Base-by-base conservation (phyloP, 495 filamentous ascomycete genomes). In the Podospora pseudocomata region DNA sequence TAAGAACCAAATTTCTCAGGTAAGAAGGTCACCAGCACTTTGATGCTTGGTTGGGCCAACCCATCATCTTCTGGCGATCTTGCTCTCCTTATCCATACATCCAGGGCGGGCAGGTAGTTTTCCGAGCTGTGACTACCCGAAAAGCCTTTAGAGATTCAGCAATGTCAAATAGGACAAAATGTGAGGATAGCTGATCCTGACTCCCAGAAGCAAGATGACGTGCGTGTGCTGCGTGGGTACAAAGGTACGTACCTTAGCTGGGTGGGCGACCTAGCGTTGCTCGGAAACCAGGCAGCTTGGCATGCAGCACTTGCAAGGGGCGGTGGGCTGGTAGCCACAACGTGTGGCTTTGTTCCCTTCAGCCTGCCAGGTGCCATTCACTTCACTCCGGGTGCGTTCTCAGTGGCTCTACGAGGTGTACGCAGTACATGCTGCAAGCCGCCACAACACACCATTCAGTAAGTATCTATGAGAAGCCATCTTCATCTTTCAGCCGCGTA, bases 261-360 rank as follows among this genome's bases (percentile, higher is more conserved):
- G 19, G 58, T 9, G 23, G 23, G 23, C 1, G 23, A 23, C 23
- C 23, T 23, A 20, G 39, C 15, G 56, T 61, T 61, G 59, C 59
- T 30, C 27, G 59, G 59, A 28, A 61, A 61, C 59, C 59, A 61
- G 32, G 1, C 23, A 30, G n/a, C 59, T 61, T 61, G 59, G 59
- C 59, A 15, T 61, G 59, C 59, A 61, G 59, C 26, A 6, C 27
- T 30, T 61, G 56, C n/a, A 20, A 58, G 5, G n/a, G 56, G 7
- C n/a, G 20, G 16, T 56, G 54, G 54, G 54, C 54, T 56, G 56
- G n/a, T 19, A 58, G 56, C 56, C 56, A 58, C 56, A 49, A 3
- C 56, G 3, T 20, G 56, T 20, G 56, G 56, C 56, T 58, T 61
- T 28, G 26, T 61, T 23, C 20, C 13, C 26, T 13, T 32, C 19